Conservation (phyloP, 306 rosid genomes). For the Fragaria iinumae region DNA sequence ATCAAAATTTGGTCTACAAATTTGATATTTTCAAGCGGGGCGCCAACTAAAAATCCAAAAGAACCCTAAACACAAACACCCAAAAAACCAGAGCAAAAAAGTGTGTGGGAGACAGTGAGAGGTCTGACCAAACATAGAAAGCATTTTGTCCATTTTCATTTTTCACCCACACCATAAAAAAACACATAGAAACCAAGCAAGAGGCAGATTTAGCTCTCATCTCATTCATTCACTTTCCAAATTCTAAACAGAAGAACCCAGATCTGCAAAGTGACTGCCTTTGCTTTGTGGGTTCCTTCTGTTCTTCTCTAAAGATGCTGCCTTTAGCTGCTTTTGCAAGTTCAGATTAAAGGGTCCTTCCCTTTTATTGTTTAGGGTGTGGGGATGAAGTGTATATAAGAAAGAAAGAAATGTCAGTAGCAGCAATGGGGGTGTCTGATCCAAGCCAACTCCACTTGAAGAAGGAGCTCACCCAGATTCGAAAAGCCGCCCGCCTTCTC, state of each 20-base stretch:
- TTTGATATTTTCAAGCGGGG: not conserved
- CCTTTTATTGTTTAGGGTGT: not conserved
- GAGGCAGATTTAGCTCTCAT: not conserved
- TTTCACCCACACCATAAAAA: too few species aligned
- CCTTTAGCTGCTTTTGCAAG: not conserved
- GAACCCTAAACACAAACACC: slow-evolving; percentile 9
- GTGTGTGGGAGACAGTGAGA: not conserved
- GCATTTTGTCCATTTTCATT: not conserved
- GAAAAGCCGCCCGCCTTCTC: slow-evolving; percentile 81
- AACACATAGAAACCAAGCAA: not conserved
- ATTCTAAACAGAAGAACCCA: not conserved
- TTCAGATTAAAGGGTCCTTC: not conserved
- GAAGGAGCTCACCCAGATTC: slow-evolving; percentile 92
- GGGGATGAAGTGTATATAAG: not conserved
- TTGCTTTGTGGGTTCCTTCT: not conserved
- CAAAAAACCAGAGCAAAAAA: not conserved
- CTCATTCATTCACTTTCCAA: not conserved
- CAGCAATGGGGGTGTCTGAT: slow-evolving; percentile 65
- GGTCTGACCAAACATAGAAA: not conserved
- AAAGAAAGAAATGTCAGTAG: slow-evolving; percentile 29
- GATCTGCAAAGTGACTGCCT: slow-evolving; percentile 4
- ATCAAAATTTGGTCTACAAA: not conserved
- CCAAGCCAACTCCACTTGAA: slow-evolving; percentile 77
- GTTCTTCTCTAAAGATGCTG: not conserved
- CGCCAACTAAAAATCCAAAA: slow-evolving; percentile 10